Evolutionary conservation across 2,329 filamentous ascomycete species (phyloP).

Genomic region (Trichophyton verrucosum): DNA sequence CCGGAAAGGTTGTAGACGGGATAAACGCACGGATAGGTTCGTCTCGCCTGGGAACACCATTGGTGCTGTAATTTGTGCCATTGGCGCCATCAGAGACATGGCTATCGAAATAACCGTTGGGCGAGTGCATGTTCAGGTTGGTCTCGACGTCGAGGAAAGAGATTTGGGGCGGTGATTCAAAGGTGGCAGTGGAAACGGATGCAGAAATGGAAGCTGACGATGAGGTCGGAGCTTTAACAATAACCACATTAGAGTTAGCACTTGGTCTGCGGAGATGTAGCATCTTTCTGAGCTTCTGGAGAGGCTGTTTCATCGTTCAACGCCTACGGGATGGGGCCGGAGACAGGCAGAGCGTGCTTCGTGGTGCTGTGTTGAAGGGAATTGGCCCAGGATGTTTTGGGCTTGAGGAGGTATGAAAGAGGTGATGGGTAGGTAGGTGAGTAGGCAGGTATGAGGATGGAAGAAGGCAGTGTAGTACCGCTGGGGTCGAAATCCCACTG

Average conservation of each 20-base stretch:
- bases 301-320: neutral
- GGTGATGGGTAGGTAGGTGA: neutral
- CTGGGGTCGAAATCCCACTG: neutral
- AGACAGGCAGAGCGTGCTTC: neutral
- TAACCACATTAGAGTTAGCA: slow-evolving; percentile 5
- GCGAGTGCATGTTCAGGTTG: slow-evolving; percentile 31
- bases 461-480: neutral
- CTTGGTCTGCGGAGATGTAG: slow-evolving; percentile 8
- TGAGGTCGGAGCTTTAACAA: slow-evolving; percentile 2
- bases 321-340: neutral
- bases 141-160: slow-evolving; percentile 31
- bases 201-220: neutral
- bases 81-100: slow-evolving; percentile 18
- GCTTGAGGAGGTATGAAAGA: neutral
- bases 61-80: slow-evolving; percentile 4
- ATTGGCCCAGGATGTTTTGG: neutral
- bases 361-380: neutral
- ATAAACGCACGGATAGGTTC: neutral
- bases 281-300: slow-evolving; percentile 6
- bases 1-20: too few relatives aligned
- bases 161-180: slow-evolving; percentile 23
- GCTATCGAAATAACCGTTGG: slow-evolving; percentile 27
- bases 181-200: neutral
- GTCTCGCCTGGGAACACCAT: neutral
- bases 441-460: neutral